Percentiles rank a stretch among this genome's conserved stretches.
Conservation (phyloP, 2,329 filamentous ascomycete genomes). For the Claviceps monticola region DNA sequence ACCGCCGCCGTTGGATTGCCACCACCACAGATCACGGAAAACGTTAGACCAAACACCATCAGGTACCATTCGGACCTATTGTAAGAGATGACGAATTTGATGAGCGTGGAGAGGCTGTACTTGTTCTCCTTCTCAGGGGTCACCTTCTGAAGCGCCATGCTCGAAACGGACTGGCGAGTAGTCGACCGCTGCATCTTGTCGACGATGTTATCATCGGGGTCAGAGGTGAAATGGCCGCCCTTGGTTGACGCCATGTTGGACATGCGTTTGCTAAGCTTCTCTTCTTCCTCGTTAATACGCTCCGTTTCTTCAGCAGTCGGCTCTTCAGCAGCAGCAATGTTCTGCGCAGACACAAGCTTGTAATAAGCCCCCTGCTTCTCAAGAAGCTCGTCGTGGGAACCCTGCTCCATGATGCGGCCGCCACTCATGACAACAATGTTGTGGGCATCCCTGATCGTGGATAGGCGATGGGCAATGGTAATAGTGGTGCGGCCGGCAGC, state of each 20-base stretch:
- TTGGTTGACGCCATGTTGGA: slow-evolving; percentile 23
- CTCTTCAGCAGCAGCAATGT: slow-evolving; percentile 52
- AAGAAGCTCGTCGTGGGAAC: slow-evolving; percentile 70
- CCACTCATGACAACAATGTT: slow-evolving; percentile 89
- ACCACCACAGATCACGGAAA: slow-evolving; percentile 63
- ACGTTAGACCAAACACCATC: slow-evolving; percentile 62
- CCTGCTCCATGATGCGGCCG: slow-evolving; percentile 83
- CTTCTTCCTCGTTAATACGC: slow-evolving; percentile 33
- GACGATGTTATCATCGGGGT: slow-evolving; percentile 48
- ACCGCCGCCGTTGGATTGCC: slow-evolving; percentile 58
- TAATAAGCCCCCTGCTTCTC: slow-evolving; percentile 60
- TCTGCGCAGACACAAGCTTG: slow-evolving; percentile 77
- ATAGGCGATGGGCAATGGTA: slow-evolving; percentile 87
- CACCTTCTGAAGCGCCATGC: slow-evolving; percentile 49
- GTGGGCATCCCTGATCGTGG: slow-evolving; percentile 85
- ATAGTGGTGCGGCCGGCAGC: slow-evolving; percentile 83
- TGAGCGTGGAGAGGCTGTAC: slow-evolving; percentile 60
- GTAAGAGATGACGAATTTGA: slow-evolving; percentile 69
- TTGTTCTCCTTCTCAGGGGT: slow-evolving; percentile 34
- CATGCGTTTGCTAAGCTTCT: slow-evolving; percentile 32
- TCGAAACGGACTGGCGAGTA: slow-evolving; percentile 51
- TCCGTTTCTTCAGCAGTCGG: slow-evolving; percentile 36
- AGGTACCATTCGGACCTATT: slow-evolving; percentile 58
- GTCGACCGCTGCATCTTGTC: slow-evolving; percentile 41
- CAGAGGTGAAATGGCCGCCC: slow-evolving; percentile 29